Conservation (phyloP, 75 land plant species). For the Sequoia sempervirens region DNA sequence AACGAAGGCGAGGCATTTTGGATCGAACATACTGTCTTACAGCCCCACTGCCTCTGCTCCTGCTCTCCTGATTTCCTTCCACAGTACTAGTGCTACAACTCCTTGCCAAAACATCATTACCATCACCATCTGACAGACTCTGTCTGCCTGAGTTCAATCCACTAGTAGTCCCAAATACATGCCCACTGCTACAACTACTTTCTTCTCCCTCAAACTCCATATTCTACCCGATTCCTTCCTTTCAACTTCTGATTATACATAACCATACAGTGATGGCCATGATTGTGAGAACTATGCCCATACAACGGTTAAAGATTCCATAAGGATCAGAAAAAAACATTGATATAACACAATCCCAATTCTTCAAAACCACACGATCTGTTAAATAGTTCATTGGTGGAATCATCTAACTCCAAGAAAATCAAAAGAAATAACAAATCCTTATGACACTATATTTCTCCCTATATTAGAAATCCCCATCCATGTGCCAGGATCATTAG, state of each 20-base stretch:
- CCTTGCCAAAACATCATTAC: slow-evolving; percentile 2
- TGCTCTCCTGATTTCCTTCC: neutral
- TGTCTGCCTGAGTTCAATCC: neutral
- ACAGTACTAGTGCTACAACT: neutral
- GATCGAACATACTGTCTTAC: slow-evolving; percentile 65
- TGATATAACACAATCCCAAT: neutral
- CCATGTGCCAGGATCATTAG: too few species aligned
- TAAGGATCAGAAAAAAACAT: neutral
- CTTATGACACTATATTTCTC: too few species aligned
- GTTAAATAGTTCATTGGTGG: neutral
- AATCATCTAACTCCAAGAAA: neutral
- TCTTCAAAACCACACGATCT: neutral
- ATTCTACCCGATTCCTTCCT: neutral
- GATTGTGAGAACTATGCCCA: neutral
- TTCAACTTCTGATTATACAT: neutral
- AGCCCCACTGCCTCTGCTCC: neutral
- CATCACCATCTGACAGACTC: neutral
- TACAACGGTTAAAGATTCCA: neutral
- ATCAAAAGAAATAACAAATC: too few species aligned
- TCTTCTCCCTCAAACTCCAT: slow-evolving; percentile 2
- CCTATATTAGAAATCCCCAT: neutral
- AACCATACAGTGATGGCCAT: neutral
- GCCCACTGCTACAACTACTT: neutral
- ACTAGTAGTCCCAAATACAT: neutral
- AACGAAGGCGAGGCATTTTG: slow-evolving; percentile 66